Conservation (phyloP, 1,139 yeast genomes). For the Scheffersomyces segobiensis region DNA sequence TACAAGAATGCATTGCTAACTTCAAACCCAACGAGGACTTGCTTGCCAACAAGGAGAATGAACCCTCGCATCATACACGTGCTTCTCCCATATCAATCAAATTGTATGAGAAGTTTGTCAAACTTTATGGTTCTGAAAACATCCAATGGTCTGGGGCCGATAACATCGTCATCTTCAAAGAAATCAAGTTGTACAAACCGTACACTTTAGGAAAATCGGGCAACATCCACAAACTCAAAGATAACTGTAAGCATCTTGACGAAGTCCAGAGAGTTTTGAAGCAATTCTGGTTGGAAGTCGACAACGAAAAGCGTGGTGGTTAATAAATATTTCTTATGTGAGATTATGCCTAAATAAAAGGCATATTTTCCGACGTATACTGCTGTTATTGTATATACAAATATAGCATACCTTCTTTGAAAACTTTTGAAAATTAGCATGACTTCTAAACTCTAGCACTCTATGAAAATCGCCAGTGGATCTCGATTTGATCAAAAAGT, state of each 20-base stretch:
- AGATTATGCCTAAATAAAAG: background rate
- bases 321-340: slow-evolving; percentile 18
- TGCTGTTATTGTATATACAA: background rate
- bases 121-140: slow-evolving; percentile 22
- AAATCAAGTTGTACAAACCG: slow-evolving; percentile 28
- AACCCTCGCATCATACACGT: slow-evolving; percentile 6
- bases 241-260: slow-evolving; percentile 39
- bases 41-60: background rate
- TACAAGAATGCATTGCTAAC: slow-evolving; percentile 14
- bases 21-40: slow-evolving; percentile 7
- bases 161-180: slow-evolving; percentile 24
- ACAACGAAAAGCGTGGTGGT: slow-evolving; percentile 60
- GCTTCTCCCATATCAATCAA: slow-evolving; percentile 15
- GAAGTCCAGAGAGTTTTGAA: slow-evolving; percentile 55
- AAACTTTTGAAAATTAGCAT: background rate
- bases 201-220: slow-evolving; percentile 27
- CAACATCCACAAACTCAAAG: slow-evolving; percentile 23
- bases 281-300: slow-evolving; percentile 57
- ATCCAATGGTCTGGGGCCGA: slow-evolving; percentile 26
- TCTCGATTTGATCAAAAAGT: slow-evolving; percentile 50
- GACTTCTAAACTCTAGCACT: background rate
- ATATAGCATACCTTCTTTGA: background rate
- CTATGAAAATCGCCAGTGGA: slow-evolving; percentile 29
- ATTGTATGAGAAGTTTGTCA: slow-evolving; percentile 21
- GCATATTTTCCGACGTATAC: background rate